These are phyloP conservation scores for Lactarius vividus DNA, from an alignment of 768 basidiomycete species.

Conservation along the genomic window DNA sequence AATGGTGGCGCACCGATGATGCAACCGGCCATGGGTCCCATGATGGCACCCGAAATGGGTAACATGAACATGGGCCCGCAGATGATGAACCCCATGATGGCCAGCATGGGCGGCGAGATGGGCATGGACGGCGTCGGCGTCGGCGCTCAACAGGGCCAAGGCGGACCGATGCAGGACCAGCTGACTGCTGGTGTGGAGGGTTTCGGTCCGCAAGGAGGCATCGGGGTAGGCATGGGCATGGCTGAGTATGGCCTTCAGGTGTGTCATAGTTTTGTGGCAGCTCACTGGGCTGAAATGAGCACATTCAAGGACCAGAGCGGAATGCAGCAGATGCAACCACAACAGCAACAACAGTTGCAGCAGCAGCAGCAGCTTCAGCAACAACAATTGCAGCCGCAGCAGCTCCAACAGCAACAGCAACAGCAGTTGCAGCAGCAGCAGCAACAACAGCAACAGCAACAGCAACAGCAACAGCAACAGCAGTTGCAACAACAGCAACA, in stretches of 20 bases:
- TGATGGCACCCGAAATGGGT: constrained; percentile 29
- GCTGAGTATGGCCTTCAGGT: constrained; percentile 75
- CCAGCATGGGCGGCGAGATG: constrained; percentile 70
- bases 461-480: constrained; percentile 52
- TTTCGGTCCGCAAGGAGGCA: constrained; percentile 23
- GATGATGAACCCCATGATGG: constrained; percentile 72
- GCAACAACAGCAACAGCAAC: constrained; percentile 36
- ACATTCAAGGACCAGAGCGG: constrained; percentile 30
- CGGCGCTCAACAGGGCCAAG: constrained; percentile 27
- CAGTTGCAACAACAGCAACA: constrained; percentile 39
- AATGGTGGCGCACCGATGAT: constrained; percentile 48
- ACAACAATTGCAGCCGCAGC: constrained; percentile 21
- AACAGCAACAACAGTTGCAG: constrained; percentile 14
- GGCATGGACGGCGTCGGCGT: constrained; percentile 39
- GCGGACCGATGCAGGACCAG: constrained; percentile 28
- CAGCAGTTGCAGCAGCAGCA: constrained; percentile 4
- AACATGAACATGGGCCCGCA: constrained; percentile 28
- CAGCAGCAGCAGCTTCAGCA: constrained; percentile 56
- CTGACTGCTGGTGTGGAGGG: constrained; percentile 22
- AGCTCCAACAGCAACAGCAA: constrained; percentile 63
- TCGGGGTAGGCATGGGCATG: constrained; percentile 31
- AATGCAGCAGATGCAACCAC: constrained; percentile 41
- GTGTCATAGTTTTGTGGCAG: constrained; percentile 30
- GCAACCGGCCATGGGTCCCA: constrained; percentile 37
- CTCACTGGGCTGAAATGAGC: neutral